phyloP scores from a whole-genome alignment of 2,329 filamentous ascomycete species.

The Penicillium polonicum region DNA sequence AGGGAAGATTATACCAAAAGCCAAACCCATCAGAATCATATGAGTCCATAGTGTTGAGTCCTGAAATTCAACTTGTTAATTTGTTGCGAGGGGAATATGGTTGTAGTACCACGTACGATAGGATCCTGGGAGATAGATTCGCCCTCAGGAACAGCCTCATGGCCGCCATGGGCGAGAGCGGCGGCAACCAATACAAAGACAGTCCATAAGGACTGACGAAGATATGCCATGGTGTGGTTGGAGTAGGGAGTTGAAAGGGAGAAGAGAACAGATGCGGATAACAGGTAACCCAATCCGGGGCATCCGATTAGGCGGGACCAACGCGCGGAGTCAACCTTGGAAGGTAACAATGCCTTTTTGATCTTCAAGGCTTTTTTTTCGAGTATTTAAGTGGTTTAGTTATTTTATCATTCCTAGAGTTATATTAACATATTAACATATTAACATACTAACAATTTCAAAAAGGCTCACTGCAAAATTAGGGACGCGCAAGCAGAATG shows the following conservation, averaged over 20 bases:
- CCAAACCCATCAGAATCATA: conserved; percentile 80
- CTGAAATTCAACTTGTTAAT: conserved; percentile 32
- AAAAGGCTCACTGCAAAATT: not conserved
- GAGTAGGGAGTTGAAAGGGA: conserved; percentile 1
- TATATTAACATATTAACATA: too few species aligned
- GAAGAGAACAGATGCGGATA: conserved; percentile 13
- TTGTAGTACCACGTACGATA: conserved; percentile 55
- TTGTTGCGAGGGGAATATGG: not conserved
- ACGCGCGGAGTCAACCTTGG: not conserved
- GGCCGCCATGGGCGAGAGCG: conserved; percentile 52
- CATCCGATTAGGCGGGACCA: conserved; percentile 18
- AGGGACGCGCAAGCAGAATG: not conserved
- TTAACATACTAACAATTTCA: not conserved
- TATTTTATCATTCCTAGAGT: not conserved
- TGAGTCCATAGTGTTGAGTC: conserved; percentile 90
- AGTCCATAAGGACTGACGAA: conserved; percentile 23
- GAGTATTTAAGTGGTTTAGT: not conserved
- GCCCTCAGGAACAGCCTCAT: conserved; percentile 65
- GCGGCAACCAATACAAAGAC: conserved; percentile 30
- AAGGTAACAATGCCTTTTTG: not conserved
- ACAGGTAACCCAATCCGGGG: conserved; percentile 22
- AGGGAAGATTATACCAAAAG: conserved; percentile 91
- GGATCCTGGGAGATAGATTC: conserved; percentile 69
- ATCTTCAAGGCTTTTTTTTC: not conserved
- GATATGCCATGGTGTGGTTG: conserved; percentile 18